phyloP scores from a whole-genome alignment of 129 eudicot species.

The Pittosporum tobira region DNA sequence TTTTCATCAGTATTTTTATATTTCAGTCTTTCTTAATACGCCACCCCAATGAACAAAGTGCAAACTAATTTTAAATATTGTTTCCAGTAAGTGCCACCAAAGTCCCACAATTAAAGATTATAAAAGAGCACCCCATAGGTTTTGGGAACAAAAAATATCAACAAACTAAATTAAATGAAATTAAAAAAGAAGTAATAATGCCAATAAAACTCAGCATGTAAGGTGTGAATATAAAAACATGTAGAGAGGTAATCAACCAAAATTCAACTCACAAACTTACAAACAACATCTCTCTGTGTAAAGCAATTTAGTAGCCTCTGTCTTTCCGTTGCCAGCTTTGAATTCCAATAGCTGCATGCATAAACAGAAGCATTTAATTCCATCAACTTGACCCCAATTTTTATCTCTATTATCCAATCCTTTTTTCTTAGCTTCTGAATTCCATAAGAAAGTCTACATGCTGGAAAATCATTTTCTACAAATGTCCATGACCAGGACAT shows the following conservation, averaged over 20 bases:
- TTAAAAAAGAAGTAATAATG: not conserved
- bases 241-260: conserved; percentile 1
- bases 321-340: conserved; percentile 89
- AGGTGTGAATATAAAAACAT: not conserved
- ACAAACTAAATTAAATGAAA: not conserved
- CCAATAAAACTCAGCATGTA: not conserved
- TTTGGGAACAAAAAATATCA: not conserved
- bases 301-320: conserved; percentile 81
- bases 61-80: too few relatives aligned
- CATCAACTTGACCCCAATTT: not conserved
- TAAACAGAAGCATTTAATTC: not conserved
- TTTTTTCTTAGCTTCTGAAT: not conserved
- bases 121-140: not conserved
- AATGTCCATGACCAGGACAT: conserved; percentile 3
- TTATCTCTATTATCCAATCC: not conserved
- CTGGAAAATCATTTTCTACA: not conserved
- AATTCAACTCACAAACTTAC: conserved; percentile 42
- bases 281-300: conserved; percentile 67
- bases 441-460: not conserved
- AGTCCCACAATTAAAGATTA: not conserved
- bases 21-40: too few relatives aligned
- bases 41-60: too few relatives aligned
- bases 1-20: too few relatives aligned
- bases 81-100: not conserved
- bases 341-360: conserved; percentile 78